These are phyloP conservation scores for Vitellaria paradoxa DNA, from an alignment of 179 eudicot genomes.

Conservation along the genomic window DNA sequence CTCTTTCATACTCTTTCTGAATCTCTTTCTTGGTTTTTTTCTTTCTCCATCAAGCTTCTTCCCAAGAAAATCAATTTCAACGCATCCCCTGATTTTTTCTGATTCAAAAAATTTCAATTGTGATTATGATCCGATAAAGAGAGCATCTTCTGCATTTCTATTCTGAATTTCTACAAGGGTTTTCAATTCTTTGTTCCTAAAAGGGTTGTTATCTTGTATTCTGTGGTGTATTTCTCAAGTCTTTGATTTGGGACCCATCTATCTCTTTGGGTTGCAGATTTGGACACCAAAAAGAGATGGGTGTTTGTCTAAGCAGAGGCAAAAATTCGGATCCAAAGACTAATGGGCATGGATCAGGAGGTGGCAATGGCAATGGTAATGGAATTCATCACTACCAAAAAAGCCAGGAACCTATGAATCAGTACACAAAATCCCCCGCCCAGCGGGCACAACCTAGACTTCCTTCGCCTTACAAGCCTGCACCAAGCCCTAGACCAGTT, in stretches of 20 bases:
- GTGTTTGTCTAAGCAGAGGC: constrained; percentile 53
- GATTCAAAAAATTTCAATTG: no score
- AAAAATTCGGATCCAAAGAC: constrained; percentile 18
- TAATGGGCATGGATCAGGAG: constrained; percentile 24
- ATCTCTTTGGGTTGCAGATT: background rate
- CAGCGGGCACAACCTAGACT: constrained; percentile 4
- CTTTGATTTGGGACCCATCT: background rate
- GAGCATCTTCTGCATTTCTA: no score
- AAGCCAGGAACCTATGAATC: constrained; percentile 7
- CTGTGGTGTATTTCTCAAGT: background rate
- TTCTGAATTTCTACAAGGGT: no score
- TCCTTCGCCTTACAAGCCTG: background rate
- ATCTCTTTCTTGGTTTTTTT: no score
- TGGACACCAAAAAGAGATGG: constrained; percentile 32
- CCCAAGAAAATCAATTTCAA: no score
- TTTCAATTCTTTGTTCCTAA: no score
- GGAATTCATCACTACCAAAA: constrained; percentile 11
- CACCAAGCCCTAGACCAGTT: constrained; percentile 21
- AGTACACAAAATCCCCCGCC: constrained; percentile 15
- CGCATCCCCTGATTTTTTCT: no score
- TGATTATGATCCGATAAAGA: no score
- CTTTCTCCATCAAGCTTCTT: no score
- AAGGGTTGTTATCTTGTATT: no score
- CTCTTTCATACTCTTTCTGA: no score
- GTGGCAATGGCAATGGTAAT: constrained; percentile 16